Base-by-base conservation (phyloP, 495 filamentous ascomycete genomes). In the Penicillium paxilli region DNA sequence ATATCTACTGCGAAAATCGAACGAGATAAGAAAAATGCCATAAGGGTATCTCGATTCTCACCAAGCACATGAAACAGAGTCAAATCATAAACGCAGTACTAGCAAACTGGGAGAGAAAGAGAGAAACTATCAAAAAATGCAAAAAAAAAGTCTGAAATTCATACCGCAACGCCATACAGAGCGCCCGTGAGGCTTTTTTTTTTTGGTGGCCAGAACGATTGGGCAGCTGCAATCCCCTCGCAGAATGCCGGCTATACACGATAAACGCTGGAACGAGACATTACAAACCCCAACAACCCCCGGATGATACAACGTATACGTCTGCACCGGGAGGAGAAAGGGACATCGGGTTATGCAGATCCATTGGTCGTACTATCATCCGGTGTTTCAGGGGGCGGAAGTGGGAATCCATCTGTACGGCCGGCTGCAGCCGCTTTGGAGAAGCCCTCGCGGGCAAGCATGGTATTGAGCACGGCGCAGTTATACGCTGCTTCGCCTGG, bases 401-500 rank as follows among this genome's bases (percentile, higher is more conserved):
- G 64, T 20, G 75, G 75, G 55, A 78, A 78, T 5, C 72, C 74
- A 52, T 78, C 75, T 12, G 72, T 72, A 10, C 72, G 64, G 1
- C 68, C 69, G 11, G 63, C 59, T 1, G 64, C 59, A 2, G 73
- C 73, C 1, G 72, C 73, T 58, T 75, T 78, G 5, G 75, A 67
- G 69, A 98, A 97, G 54, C 88, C 88, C 59, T 87, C 82, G 28
- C 89, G 76, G 4, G 92, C 95, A 33, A 94, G 83, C 64, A 87
- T 84, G 57, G 92, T 91, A 63, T 98, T 98, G 60, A 96, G 70
- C 67, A 91, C 82, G 17, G 92, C 92, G 52, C 87, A 87, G 55
- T 96, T 96, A 66, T 93, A 92, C 28, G 89, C 82, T 5, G 88
- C 87, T 62, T 95, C 92, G 11, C 90, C 89, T 0, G 91, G 91